These are phyloP conservation scores for Phytophthora kernoviae DNA, from an alignment of 352 stramenopile species.

Conservation along the genomic window DNA sequence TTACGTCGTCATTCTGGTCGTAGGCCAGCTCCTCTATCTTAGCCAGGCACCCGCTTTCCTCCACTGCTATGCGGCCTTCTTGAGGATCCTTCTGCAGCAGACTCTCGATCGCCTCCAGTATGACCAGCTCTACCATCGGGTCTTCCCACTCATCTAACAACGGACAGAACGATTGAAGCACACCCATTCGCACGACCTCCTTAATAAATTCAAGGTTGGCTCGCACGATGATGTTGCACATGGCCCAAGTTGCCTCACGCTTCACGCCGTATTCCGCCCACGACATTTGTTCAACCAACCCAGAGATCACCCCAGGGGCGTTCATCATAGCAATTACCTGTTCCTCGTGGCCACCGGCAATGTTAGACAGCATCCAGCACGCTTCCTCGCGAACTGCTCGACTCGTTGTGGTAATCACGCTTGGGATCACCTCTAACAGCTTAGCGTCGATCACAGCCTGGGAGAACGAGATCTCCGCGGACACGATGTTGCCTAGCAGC, in stretches of 20 bases:
- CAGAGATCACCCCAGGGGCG: conserved; percentile 60
- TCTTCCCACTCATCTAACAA: conserved; percentile 87
- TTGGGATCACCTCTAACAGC: conserved; percentile 81
- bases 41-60: conserved; percentile 77
- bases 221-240: conserved; percentile 87
- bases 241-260: conserved; percentile 84
- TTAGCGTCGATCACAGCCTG: conserved; percentile 82
- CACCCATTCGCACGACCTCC: conserved; percentile 73
- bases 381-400: conserved; percentile 82
- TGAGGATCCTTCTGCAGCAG: conserved; percentile 69
- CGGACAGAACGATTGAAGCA: conserved; percentile 74
- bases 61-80: conserved; percentile 67
- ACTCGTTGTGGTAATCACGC: conserved; percentile 81
- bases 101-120: conserved; percentile 79
- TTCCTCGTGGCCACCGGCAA: conserved; percentile 73
- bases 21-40: conserved; percentile 87
- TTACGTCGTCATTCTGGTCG: conserved; percentile 83
- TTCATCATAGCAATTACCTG: conserved; percentile 82
- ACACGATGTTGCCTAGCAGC: conserved; percentile 85
- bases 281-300: conserved; percentile 83
- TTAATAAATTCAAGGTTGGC: conserved; percentile 59
- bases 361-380: conserved; percentile 90
- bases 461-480: conserved; percentile 73
- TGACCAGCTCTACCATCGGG: conserved; percentile 85
- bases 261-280: conserved; percentile 88